phyloP scores from a whole-genome alignment of 495 filamentous ascomycete genomes.

The Lasiosphaeria miniovina region DNA sequence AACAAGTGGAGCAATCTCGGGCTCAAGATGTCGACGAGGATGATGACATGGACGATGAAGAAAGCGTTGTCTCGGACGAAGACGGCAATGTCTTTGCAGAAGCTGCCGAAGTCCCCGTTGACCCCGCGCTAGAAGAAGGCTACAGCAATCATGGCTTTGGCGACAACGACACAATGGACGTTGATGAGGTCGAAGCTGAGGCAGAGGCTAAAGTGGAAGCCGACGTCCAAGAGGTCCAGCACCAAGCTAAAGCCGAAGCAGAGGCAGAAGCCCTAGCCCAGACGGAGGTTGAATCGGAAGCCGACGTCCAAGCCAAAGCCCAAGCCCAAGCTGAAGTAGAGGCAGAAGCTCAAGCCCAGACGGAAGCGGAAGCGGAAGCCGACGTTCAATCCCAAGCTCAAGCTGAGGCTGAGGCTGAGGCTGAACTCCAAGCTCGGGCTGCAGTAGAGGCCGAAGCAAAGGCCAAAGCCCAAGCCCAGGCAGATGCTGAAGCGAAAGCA shows the following conservation, averaged over 20 bases:
- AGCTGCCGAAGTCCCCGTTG: conserved; percentile 19
- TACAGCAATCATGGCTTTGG: not conserved
- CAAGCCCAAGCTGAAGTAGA: not conserved
- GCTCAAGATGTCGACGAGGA: not conserved
- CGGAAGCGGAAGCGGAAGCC: conserved; percentile 11
- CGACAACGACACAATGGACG: not conserved
- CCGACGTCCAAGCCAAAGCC: not conserved
- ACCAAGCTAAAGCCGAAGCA: conserved; percentile 11
- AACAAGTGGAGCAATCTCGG: too few species aligned
- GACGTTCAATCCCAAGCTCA: too few species aligned
- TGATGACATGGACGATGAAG: conserved; percentile 5
- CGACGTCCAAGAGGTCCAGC: not conserved
- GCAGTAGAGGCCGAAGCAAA: not conserved
- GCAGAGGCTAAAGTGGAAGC: not conserved
- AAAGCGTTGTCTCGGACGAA: not conserved
- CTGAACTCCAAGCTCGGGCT: not conserved
- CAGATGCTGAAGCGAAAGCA: conserved; percentile 11
- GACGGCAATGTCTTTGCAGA: not conserved
- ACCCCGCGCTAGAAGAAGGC: not conserved
- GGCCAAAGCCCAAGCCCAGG: not conserved
- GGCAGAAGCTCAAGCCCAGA: not conserved
- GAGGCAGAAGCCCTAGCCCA: conserved; percentile 3
- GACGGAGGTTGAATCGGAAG: conserved; percentile 10
- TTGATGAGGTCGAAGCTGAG: not conserved
- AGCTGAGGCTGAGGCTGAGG: conserved; percentile 1